Base-by-base conservation (phyloP, 169 alveolate species). In the Miamiensis avidus region DNA sequence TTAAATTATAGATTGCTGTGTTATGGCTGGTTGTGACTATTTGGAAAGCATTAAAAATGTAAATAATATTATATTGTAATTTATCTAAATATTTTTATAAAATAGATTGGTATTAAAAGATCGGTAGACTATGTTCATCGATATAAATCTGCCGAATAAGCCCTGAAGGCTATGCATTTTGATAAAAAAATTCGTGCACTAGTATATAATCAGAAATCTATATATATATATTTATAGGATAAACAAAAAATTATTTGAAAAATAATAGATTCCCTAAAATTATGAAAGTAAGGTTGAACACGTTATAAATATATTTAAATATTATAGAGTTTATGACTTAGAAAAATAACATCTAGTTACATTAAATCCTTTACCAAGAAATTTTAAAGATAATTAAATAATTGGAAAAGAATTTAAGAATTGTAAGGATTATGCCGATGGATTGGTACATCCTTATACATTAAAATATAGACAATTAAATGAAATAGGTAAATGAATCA, bases 1-100 rank as follows among this genome's bases (percentile, higher is more conserved):
- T 29, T 77, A 90, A n/a, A 85, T 93, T 75, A 91, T 91, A 28
- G 72, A 87, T 34, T 88, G 90, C 1, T 93, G 97, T 69, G 90
- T 91, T 11, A 88, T 96, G 91, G 89, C 96, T 26, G 98, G 98
- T 11, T 94, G 97, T 84, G 98, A 96, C 78, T 96, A 96, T 76
- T 87, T 93, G n/a, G 94, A 93, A 72, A 87, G 96, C 11, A 91
- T 95, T 25, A 82, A 92, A 73, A 92, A 49, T 49, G 20, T 49
- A 49, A 11, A 49, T 11, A 11, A 11, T 11, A 49, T 49, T 49
- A 49, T 49, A 4, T 49, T 11, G 20, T 49, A 49, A 49, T 49
- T 49, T 11, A 49, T 49, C 20, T 20, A 49, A 49, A 11, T 20
- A 11, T 49, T 49, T 49, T 49, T 49, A 49, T 49, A 49, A 49